A percentile compares a stretch with the other conserved stretches of the same genome.
phyloP scores from a whole-genome alignment of 768 basidiomycete genomes.

The Scleroderma bovista region DNA sequence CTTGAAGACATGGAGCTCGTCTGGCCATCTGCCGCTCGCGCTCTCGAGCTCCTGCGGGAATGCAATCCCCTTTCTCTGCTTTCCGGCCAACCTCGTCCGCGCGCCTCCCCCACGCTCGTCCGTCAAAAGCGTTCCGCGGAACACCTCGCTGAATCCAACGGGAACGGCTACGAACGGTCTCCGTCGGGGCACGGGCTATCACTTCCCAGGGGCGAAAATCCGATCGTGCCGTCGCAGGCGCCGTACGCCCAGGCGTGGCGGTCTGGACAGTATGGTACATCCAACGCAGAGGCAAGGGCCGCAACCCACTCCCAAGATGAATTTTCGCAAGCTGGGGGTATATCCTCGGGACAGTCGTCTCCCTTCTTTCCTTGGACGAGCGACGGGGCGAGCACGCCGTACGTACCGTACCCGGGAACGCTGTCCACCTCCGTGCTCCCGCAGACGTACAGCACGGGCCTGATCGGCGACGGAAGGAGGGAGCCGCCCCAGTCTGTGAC shows the following conservation, averaged over 20 bases:
- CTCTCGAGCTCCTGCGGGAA: slow-evolving; percentile 53
- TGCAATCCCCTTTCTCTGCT: neutral
- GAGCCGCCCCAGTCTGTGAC: slow-evolving; percentile 4
- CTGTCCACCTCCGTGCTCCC: slow-evolving; percentile 71
- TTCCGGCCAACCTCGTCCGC: neutral
- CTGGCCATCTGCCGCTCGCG: slow-evolving; percentile 76
- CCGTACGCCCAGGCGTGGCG: slow-evolving; percentile 27
- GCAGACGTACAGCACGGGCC: slow-evolving; percentile 69
- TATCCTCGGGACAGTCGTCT: slow-evolving; percentile 16
- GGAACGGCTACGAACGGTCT: slow-evolving; percentile 18
- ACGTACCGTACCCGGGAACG: slow-evolving; percentile 38
- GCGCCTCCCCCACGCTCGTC: neutral
- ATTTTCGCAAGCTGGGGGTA: slow-evolving; percentile 1
- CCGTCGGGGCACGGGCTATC: slow-evolving; percentile 8
- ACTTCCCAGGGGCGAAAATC: neutral
- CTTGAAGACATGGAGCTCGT: slow-evolving; percentile 59
- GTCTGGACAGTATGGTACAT: slow-evolving; percentile 17
- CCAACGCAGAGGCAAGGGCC: neutral
- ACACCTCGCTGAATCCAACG: slow-evolving; percentile 38
- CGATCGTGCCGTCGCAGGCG: slow-evolving; percentile 8
- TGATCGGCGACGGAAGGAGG: slow-evolving; percentile 48
- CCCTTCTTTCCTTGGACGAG: slow-evolving; percentile 46
- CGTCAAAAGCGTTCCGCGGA: slow-evolving; percentile 48
- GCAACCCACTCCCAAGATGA: neutral
- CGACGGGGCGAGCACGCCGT: slow-evolving; percentile 17